Evolutionary conservation across 2,329 filamentous ascomycete genomes (phyloP), one percentile per base, ranked within the genome.

Genomic region (Myriosclerotinia curreyana): DNA sequence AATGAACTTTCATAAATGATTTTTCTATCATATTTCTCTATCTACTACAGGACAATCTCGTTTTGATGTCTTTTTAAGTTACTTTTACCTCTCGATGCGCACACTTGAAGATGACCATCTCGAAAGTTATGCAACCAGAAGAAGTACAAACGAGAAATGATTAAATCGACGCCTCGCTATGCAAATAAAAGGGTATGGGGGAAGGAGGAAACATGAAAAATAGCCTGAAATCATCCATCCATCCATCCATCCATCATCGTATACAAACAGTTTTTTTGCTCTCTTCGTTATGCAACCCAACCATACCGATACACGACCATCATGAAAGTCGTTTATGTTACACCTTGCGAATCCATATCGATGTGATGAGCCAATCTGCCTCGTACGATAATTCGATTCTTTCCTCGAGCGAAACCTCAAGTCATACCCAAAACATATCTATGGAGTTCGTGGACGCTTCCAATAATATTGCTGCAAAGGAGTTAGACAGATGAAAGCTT

Each of bases 381-480:
- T 40, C 12, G 38, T 17, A 44, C 64, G 44, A 22, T n/a, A 58
- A 42, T 58, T 61, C 49, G n/a, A 62, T 52, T 25, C 50, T 62
- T 61, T 22, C 28, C 34, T 58, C 40, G 31, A 49, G 40, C 11
- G 36, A n/a, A 46, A n/a, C 52, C 38, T 52, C 46, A 59, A 51
- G 40, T 36, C 28, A 77, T 71, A 49, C 38, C 70, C 55, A n/a
- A 87, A 56, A 28, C 28, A 48, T 14, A 48, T 48, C 20, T 58
- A 58, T 58, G 85, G 85, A 17, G 84, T 87, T 69, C 79, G 79
- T 15, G 85, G 85, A 60, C 81, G 80, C 78, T 88, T 88, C 86
- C 86, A 88, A 75, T 86, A 88, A 72, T 88, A 88, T 86, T 88
- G 86, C 85, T 56, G 52, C 46, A 31, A 53, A 59, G 38, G 28